Evolutionary conservation across 768 basidiomycete species (phyloP).

Genomic region (Russula abietina): DNA sequence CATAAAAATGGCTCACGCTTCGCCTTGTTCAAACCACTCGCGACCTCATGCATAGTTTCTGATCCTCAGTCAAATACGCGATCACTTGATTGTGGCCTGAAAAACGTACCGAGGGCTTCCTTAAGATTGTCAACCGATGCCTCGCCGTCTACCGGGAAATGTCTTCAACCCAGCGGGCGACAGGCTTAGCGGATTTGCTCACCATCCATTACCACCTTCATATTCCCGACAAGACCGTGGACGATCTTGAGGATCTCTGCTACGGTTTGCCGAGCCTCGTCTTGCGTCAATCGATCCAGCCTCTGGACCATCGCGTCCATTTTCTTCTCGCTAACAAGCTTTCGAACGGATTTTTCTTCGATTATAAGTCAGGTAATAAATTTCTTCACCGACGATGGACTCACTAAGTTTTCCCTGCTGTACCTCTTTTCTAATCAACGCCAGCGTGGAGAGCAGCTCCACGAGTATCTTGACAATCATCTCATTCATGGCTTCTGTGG

Average conservation of each 20-base stretch:
- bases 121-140: background rate
- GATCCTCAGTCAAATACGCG: background rate
- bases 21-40: background rate
- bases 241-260: background rate
- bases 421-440: background rate
- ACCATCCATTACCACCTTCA: background rate
- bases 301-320: background rate
- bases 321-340: background rate
- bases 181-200: background rate
- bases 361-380: background rate
- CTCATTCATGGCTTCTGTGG: background rate
- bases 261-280: background rate
- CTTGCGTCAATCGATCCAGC: background rate
- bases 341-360: background rate
- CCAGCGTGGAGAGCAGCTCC: background rate
- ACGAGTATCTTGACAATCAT: background rate
- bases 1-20: background rate
- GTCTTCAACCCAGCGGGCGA: background rate
- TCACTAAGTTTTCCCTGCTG: background rate
- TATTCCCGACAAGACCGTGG: background rate
- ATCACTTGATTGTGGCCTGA: background rate
- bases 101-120: background rate
- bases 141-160: background rate
- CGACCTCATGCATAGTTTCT: background rate
- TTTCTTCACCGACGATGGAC: background rate